Percentiles rank a stretch among this genome's conserved stretches.
phyloP scores from a whole-genome alignment of 371 early-diverging fungal species.

The Basidiobolus meristosporus region DNA sequence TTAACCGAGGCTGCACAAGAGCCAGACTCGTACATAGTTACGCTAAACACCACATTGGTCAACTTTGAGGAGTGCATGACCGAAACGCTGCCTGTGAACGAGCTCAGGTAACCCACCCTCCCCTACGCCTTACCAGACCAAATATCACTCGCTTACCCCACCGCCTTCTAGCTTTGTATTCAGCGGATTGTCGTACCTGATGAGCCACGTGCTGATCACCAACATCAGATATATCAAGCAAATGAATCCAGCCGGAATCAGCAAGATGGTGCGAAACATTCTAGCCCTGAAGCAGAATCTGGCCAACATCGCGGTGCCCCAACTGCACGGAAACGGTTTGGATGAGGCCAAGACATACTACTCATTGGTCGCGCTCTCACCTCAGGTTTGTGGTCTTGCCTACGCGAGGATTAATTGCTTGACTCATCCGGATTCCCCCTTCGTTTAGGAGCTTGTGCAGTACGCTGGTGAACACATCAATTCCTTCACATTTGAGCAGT shows the following conservation, averaged over 20 bases:
- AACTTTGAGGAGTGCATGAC: constrained; percentile 50
- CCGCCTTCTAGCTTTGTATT: constrained; percentile 38
- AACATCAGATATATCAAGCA: constrained; percentile 52
- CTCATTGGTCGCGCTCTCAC: constrained; percentile 36
- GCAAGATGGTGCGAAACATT: constrained; percentile 66
- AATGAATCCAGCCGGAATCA: constrained; percentile 50
- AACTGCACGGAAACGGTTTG: constrained; percentile 48
- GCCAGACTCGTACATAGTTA: constrained; percentile 72
- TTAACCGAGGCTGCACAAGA: constrained; percentile 52
- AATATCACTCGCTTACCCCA: not conserved
- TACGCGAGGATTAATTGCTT: not conserved
- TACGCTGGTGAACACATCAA: not conserved
- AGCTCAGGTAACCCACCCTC: constrained; percentile 33
- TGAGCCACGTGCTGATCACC: constrained; percentile 42
- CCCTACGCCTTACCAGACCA: no score
- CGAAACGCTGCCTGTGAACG: constrained; percentile 33
- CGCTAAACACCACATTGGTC: constrained; percentile 58
- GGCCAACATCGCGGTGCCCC: constrained; percentile 45
- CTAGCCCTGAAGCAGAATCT: constrained; percentile 73
- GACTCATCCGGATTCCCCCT: not conserved
- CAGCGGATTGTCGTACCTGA: constrained; percentile 58
- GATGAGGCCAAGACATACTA: constrained; percentile 55
- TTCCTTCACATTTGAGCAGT: not conserved
- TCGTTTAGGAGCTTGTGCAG: not conserved
- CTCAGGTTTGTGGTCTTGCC: constrained; percentile 16